Evolutionary conservation across 2,329 filamentous ascomycete species (phyloP), one percentile per base, ranked within the genome.

Genomic region (Didymella exigua): DNA sequence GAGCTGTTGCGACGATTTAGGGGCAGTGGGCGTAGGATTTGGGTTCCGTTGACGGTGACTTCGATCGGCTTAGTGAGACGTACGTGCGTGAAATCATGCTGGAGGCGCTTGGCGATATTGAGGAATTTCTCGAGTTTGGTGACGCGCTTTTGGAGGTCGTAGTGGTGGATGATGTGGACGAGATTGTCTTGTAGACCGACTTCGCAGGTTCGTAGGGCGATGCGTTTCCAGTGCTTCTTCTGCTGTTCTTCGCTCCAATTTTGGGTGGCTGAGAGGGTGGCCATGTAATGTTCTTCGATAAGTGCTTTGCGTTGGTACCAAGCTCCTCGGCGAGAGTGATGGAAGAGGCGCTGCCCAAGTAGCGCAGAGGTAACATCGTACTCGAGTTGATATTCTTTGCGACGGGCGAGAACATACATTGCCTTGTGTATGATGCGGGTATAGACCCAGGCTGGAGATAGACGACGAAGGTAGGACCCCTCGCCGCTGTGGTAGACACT

Each of bases 261-360:
- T 30, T 59, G 66, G 5, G 59, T 13, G 7, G 67, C 55, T 2
- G 57, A 61, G 3, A 73, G 54, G 11, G 57, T 26, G 79, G 86
- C 83, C 90, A 98, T 93, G 74, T 99, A 98, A 70, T 96, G 92
- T 72, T 99, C 95, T 77, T 99, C 95, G 2, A 99, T 76, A 1
- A 99, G 79, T 1, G 93, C 95, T 75, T 96, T 96, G 18, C 95
- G 89, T 70, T 97, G 93, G 71, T 98, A 98, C 95, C 95, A 99
- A 0, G 87, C 86, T 0, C 95, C 95, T 36, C 95, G 85, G 24
- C 93, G 85, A 1, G 92, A 86, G 37, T 89, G 82, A 66, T 98
- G 93, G 66, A 98, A 98, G 0, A 97, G 81, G 4, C 84, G 84
- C 70, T 99, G 95, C 3, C 78, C 77, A 0, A 99, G 84, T 3